Evolutionary conservation across 2,329 filamentous ascomycete species (phyloP), one percentile per base, ranked within the genome.

Genomic region (Westerdykella aurantiaca): DNA sequence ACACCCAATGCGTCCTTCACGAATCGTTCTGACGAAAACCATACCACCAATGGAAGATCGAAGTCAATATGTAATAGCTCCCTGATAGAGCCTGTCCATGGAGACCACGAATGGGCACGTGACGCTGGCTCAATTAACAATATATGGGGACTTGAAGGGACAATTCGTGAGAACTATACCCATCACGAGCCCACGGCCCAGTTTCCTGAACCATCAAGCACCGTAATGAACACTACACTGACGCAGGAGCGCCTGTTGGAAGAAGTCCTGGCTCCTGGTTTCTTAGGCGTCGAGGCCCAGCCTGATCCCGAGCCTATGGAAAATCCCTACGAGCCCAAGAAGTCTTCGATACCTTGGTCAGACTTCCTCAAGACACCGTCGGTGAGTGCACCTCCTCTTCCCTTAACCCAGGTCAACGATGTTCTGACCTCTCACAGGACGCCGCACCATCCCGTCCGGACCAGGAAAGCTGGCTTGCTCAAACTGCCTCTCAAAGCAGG

Each of bases 151-250:
- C 46, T 67, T 7, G 58, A 64, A 31, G 64, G 58, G 4, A 66
- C 63, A 11, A 52, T 71, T 29, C 52, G 54, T 21, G 52, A 64
- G 3, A 54, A 67, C 29, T 72, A 69, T 40, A 58, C 51, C 14
- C 40, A 60, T 12, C 69, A 72, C 45, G 64, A 72, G 22, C 69
- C 70, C 1, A 55, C 55, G 33, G 53, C 56, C 31, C 58, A 71
- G 59, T 73, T 72, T 45, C 59, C 56, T 38, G 65, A 69, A 23
- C 57, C 59, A 33, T 71, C 69, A 12, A 72, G 65, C 46, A 74
- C 71, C 0, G 51, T 71, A 12, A 65, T 66, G 4, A 68, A 71
- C 45, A 69, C 64, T 29, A 69, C 66, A 25, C 60, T 65, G 10
- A 69, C 65, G 14, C 67, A 71, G 47, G 60, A 68, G 48, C 57